These are phyloP conservation scores for Forsythia suspensa DNA, from an alignment of 257 asterid species.

Conservation along the genomic window DNA sequence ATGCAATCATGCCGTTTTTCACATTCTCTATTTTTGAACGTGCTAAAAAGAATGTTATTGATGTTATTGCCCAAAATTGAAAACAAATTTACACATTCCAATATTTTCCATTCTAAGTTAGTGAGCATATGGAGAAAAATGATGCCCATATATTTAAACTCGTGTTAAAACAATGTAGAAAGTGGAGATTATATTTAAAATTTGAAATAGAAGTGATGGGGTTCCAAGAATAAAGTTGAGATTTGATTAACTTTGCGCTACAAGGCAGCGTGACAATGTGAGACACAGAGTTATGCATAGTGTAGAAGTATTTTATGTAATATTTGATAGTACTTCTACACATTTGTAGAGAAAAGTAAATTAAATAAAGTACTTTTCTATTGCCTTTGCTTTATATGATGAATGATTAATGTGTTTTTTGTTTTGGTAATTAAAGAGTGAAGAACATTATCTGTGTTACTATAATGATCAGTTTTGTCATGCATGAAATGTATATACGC, in stretches of 20 bases:
- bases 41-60: neutral
- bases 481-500: slow-evolving; percentile 8
- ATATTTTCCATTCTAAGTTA: neutral
- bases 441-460: neutral
- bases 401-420: neutral
- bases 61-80: neutral
- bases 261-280: neutral
- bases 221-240: slow-evolving; percentile 16
- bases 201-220: neutral
- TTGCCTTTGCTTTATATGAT: neutral
- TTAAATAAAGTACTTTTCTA: slow-evolving; percentile 9
- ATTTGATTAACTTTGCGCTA: neutral
- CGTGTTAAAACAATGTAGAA: neutral
- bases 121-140: neutral
- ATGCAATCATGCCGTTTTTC: neutral
- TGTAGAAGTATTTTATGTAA: slow-evolving; percentile 8
- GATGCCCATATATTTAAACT: neutral
- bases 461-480: slow-evolving; percentile 14
- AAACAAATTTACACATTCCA: neutral
- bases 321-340: neutral
- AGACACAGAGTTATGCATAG: neutral
- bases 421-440: neutral
- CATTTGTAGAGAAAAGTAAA: neutral
- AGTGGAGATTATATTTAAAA: neutral
- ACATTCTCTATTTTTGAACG: neutral